Conservation (phyloP, 148 eudicot species). For the Chenopodium quinoa region DNA sequence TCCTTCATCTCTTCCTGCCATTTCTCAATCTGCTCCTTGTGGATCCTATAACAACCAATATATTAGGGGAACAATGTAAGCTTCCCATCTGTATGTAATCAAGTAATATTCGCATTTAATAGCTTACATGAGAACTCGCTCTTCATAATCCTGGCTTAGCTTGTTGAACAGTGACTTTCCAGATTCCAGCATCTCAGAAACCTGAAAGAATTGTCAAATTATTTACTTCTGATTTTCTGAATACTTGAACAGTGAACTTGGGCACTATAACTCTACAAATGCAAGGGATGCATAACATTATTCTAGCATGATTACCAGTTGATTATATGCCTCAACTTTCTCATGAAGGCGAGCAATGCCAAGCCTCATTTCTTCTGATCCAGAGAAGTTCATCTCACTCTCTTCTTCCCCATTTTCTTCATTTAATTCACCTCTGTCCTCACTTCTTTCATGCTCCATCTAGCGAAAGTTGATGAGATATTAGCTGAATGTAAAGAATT, state of each 20-base stretch:
- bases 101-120: neutral
- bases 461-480: constrained; percentile 23
- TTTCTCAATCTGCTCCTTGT: constrained; percentile 86
- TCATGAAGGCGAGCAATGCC: constrained; percentile 68
- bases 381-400: constrained; percentile 39
- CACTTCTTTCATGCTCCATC: constrained; percentile 47
- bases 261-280: neutral
- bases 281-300: neutral
- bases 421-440: constrained; percentile 34
- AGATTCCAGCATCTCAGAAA: constrained; percentile 79
- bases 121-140: constrained; percentile 72
- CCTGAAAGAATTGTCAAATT: constrained; percentile 38
- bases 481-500: constrained; percentile 13
- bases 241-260: neutral
- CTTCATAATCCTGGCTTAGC: constrained; percentile 72
- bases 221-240: neutral
- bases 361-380: constrained; percentile 75
- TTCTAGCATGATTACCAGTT: constrained; percentile 46
- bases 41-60: constrained; percentile 50
- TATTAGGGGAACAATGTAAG: constrained; percentile 13
- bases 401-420: constrained; percentile 57
- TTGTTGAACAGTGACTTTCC: constrained; percentile 71
- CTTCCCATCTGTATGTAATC: neutral
- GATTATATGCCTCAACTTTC: constrained; percentile 69
- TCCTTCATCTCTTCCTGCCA: constrained; percentile 88